A percentile compares a stretch with the other conserved stretches of the same genome.
phyloP scores from a whole-genome alignment of 495 filamentous ascomycete species.

The Copromyces sp. region DNA sequence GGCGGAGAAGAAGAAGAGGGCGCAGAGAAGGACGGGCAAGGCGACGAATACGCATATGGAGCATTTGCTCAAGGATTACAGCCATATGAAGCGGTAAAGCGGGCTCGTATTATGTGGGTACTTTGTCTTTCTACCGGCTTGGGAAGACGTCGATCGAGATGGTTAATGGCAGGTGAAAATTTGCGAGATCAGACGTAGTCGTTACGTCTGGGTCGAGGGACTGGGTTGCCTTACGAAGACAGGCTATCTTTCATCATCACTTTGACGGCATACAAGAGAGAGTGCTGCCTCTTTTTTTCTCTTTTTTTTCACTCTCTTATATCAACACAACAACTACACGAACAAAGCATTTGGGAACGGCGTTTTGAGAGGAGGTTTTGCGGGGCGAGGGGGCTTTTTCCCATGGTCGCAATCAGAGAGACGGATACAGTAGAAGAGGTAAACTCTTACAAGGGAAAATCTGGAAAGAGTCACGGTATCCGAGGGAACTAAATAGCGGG shows the following conservation, averaged over 20 bases:
- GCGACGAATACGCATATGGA: constrained; percentile 91
- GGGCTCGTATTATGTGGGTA: background rate
- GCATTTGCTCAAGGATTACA: constrained; percentile 77
- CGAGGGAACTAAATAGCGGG: background rate
- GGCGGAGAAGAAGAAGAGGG: constrained; percentile 58
- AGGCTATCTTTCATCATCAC: background rate
- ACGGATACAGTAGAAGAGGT: background rate
- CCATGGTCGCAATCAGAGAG: background rate
- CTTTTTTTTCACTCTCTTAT: background rate
- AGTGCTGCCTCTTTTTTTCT: background rate
- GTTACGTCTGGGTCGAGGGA: background rate
- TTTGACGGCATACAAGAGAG: background rate
- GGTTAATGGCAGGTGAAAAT: background rate
- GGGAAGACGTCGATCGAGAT: background rate
- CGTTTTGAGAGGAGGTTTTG: background rate
- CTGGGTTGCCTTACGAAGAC: background rate
- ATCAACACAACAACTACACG: background rate
- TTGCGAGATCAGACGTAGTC: background rate
- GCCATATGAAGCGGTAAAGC: constrained; percentile 37
- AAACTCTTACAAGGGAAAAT: background rate
- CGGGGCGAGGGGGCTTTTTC: background rate
- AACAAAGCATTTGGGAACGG: background rate
- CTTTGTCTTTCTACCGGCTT: background rate
- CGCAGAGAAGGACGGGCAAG: constrained; percentile 62
- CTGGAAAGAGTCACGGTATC: background rate